Base-by-base conservation (phyloP, 345 rosid species). In the Raphanus sativus region DNA sequence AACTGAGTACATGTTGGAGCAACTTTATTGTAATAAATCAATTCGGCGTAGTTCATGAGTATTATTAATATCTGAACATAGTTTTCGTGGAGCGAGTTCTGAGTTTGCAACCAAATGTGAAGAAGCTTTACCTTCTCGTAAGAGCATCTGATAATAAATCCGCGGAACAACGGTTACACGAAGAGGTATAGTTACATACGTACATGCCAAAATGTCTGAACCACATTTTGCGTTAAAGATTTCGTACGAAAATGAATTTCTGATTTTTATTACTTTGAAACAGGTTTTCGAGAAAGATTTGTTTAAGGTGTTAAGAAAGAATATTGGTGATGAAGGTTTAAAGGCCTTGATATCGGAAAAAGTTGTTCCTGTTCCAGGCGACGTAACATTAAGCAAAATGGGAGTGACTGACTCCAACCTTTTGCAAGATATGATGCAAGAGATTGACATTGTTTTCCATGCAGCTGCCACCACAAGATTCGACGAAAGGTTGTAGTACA, bases 381-480 rank as follows among this genome's bases (percentile, higher is more conserved):
- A 89, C 69, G 70, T 81, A 15, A 52, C 88, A 12, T 5, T 21
- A 24, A 78, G 81, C 33, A 80, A 84, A 42, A 69, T 89, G 70
- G 93, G 89, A 38, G 42, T 87, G 60, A 52, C 62, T 42, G 82
- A 85, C 66, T 62, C 72, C 6, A 66, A 50, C 40, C 65, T 89
- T 38, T 72, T 70, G 13, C 75, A 87, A 36, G 76, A 80, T 28
- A 85, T 89, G 83, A 59, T 50, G 61, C 81, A 63, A 50, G 86
- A 89, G 59, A 30, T 87, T 0, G 89, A 91, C 24, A 66, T 83
- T n/a, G 62, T 89, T 8, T 28, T 91, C 5, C 86, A 90, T 73
- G 69, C 85, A 40, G 97, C 97, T 6, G 97, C 94, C 62, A 82
- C 89, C 1, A 88, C 92, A 55, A 83, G 65, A 67, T 92, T 92